phyloP scores from a whole-genome alignment of 495 filamentous ascomycete species.

The Neohortaea acidophila region DNA sequence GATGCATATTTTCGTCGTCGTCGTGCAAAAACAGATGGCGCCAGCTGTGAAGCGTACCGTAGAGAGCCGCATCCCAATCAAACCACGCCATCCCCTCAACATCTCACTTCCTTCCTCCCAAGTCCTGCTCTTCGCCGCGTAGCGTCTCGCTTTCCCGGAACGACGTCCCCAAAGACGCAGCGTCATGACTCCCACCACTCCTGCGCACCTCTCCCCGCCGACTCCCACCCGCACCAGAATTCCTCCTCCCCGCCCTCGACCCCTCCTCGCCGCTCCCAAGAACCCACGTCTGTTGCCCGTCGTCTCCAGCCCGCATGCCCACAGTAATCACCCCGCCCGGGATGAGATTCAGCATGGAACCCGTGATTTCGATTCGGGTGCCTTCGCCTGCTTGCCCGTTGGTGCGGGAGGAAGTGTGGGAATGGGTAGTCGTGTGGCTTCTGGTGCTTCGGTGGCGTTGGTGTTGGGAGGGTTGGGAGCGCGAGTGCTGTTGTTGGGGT shows the following conservation, averaged over 20 bases:
- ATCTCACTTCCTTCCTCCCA: not conserved
- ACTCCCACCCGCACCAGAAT: not conserved
- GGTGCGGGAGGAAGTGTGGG: not conserved
- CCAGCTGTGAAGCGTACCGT: too few relatives aligned
- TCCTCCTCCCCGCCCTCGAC: slow-evolving; percentile 4
- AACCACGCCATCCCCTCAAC: too few relatives aligned
- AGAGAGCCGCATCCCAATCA: too few relatives aligned
- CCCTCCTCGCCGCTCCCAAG: slow-evolving; percentile 1
- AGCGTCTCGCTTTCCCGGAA: too few relatives aligned
- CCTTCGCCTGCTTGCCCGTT: slow-evolving; percentile 1
- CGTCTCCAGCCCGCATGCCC: slow-evolving; percentile 9
- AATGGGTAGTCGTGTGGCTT: slow-evolving; percentile 9
- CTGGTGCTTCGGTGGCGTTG: slow-evolving; percentile 2
- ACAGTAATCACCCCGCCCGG: slow-evolving; percentile 5
- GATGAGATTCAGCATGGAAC: slow-evolving; percentile 10
- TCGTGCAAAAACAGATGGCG: too few relatives aligned
- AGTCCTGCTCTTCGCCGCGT: too few relatives aligned
- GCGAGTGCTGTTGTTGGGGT: too few relatives aligned
- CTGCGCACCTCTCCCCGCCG: slow-evolving; percentile 6
- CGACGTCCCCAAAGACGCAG: too few relatives aligned
- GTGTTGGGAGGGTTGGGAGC: too few relatives aligned
- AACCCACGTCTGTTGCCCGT: not conserved
- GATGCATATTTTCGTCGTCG: too few relatives aligned
- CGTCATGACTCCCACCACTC: too few relatives aligned
- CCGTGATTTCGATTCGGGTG: slow-evolving; percentile 4